Evolutionary conservation across 495 filamentous ascomycete species (phyloP).

Genomic region (Aspergillus cavernicola): DNA sequence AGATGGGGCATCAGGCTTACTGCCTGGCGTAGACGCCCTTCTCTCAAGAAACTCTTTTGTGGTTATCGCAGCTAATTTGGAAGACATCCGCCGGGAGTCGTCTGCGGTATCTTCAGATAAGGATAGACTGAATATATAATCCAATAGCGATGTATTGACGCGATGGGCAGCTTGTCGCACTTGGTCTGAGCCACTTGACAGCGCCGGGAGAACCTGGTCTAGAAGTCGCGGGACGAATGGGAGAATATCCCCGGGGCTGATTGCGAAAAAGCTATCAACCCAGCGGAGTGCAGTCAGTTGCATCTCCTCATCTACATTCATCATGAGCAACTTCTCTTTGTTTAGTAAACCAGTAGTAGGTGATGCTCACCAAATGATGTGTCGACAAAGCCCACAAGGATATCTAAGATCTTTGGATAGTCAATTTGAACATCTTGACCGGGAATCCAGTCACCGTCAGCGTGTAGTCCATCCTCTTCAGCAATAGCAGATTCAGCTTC

Average conservation of each 20-base stretch:
- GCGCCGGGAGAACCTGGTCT: slow-evolving; percentile 87
- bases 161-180: slow-evolving; percentile 84
- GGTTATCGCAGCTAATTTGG: slow-evolving; percentile 39
- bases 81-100: slow-evolving; percentile 35
- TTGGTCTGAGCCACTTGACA: slow-evolving; percentile 84
- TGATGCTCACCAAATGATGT: slow-evolving; percentile 64
- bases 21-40: slow-evolving; percentile 49
- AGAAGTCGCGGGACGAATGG: slow-evolving; percentile 89
- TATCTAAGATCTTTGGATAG: slow-evolving; percentile 85
- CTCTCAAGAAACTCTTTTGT: slow-evolving; percentile 48
- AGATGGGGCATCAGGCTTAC: slow-evolving; percentile 36
- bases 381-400: slow-evolving; percentile 85
- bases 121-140: slow-evolving; percentile 84
- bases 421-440: slow-evolving; percentile 97
- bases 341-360: neutral
- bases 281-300: slow-evolving; percentile 87
- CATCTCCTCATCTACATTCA: slow-evolving; percentile 70
- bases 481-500: slow-evolving; percentile 58
- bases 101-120: slow-evolving; percentile 69
- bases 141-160: slow-evolving; percentile 85
- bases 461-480: slow-evolving; percentile 60
- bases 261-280: slow-evolving; percentile 95
- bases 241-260: slow-evolving; percentile 96
- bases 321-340: neutral
- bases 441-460: slow-evolving; percentile 91